These are phyloP conservation scores for Sordariomycetes sp. DNA, from an alignment of 2,329 filamentous ascomycete species.

Conservation along the genomic window DNA sequence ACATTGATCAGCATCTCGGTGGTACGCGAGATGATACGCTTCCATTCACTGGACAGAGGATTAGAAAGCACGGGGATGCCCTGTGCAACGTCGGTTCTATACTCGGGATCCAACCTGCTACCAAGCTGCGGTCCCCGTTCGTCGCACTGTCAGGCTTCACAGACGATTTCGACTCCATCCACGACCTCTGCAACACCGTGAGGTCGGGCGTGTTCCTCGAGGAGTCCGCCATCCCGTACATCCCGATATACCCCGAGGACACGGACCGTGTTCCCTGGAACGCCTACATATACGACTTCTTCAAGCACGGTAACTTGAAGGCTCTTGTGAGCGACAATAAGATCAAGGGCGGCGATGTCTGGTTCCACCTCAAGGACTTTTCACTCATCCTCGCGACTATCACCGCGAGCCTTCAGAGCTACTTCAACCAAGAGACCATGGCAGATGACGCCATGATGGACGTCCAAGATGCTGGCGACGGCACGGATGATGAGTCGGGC, in stretches of 20 bases:
- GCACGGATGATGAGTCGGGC: slow-evolving; percentile 25
- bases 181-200: slow-evolving; percentile 55
- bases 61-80: slow-evolving; percentile 20
- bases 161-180: slow-evolving; percentile 53
- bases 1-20: slow-evolving; percentile 51
- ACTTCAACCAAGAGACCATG: slow-evolving; percentile 32
- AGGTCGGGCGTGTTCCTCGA: slow-evolving; percentile 65
- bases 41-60: slow-evolving; percentile 44
- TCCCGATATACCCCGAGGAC: slow-evolving; percentile 50
- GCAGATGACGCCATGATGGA: slow-evolving; percentile 25
- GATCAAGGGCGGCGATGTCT: slow-evolving; percentile 56
- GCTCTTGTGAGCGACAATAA: slow-evolving; percentile 54
- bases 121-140: slow-evolving; percentile 54
- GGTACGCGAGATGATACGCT: slow-evolving; percentile 38
- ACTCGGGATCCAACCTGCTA: slow-evolving; percentile 18
- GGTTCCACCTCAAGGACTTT: slow-evolving; percentile 58
- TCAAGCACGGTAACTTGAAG: slow-evolving; percentile 56
- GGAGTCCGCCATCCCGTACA: slow-evolving; percentile 59
- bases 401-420: slow-evolving; percentile 49
- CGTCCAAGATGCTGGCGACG: slow-evolving; percentile 28
- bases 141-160: slow-evolving; percentile 58
- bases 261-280: slow-evolving; percentile 40
- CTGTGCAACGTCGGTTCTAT: slow-evolving; percentile 11
- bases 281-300: slow-evolving; percentile 66
- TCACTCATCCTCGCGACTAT: slow-evolving; percentile 57